A percentile compares a stretch with the other conserved stretches of the same genome.
These are phyloP conservation scores for Cardiospermum halicacabum DNA, from an alignment of 345 rosid species.

Conservation along the genomic window DNA sequence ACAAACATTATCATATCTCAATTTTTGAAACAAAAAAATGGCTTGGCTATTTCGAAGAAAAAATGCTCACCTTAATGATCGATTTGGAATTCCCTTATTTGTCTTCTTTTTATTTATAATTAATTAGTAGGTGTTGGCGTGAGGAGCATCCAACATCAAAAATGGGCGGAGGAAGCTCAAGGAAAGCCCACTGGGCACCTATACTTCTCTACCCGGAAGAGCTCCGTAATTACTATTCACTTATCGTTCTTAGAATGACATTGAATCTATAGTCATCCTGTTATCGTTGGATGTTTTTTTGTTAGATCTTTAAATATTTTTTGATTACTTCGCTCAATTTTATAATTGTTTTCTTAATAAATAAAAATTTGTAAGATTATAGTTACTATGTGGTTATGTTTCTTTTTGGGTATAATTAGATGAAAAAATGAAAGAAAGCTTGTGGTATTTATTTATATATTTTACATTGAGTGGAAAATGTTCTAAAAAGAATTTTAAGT, in stretches of 20 bases:
- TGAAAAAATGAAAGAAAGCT: neutral
- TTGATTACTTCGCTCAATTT: neutral
- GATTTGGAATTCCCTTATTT: too few species aligned
- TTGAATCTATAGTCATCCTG: slow-evolving; percentile 9
- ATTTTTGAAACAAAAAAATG: too few species aligned
- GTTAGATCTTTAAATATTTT: neutral
- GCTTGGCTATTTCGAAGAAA: too few species aligned
- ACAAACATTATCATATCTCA: too few species aligned
- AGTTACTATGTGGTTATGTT: neutral
- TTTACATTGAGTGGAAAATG: neutral
- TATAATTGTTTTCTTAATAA: neutral
- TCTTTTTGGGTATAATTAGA: neutral
- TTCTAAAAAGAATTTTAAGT: neutral
- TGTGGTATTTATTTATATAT: neutral
- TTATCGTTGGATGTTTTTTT: neutral
- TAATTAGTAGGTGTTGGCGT: neutral
- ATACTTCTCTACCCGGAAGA: slow-evolving; percentile 67
- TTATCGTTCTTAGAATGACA: neutral
- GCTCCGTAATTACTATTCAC: slow-evolving; percentile 31
- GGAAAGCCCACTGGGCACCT: slow-evolving; percentile 76
- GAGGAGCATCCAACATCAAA: neutral
- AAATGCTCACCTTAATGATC: too few species aligned
- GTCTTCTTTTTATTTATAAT: neutral
- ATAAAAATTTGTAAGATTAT: neutral
- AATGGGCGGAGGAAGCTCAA: slow-evolving; percentile 75